Evolutionary conservation across 495 filamentous ascomycete species (phyloP).

Genomic region (Astrothelium macrocarpum): DNA sequence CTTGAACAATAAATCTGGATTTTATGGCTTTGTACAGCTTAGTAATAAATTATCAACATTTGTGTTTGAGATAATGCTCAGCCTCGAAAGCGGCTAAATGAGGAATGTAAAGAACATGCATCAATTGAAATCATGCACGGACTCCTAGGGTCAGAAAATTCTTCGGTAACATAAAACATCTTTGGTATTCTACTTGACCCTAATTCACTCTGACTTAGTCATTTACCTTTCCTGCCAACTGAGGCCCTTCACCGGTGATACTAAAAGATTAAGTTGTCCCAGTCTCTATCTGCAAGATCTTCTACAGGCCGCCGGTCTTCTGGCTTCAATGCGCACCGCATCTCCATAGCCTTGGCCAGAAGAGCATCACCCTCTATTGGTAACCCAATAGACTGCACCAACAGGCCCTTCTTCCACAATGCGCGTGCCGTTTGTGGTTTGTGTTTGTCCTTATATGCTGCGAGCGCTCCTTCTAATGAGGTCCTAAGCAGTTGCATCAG

Average conservation of each 20-base stretch:
- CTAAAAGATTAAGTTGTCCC: conserved; percentile 1
- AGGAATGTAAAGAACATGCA: no score
- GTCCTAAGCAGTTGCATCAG: neutral
- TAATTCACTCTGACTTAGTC: neutral
- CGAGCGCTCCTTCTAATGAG: conserved; percentile 1
- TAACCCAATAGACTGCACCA: neutral
- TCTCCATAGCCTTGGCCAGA: neutral
- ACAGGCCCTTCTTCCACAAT: neutral
- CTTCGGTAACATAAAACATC: neutral
- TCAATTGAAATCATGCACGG: no score
- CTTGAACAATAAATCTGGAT: no score
- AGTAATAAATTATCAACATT: no score
- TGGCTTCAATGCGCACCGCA: neutral
- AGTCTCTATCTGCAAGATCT: conserved; percentile 1
- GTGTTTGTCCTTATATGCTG: neutral
- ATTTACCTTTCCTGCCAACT: neutral
- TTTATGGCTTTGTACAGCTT: no score
- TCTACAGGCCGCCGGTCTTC: neutral
- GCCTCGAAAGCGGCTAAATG: no score
- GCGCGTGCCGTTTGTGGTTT: neutral
- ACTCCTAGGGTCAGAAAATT: neutral
- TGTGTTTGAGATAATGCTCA: no score
- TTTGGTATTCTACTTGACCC: neutral
- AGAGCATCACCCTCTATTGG: neutral
- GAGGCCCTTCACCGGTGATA: neutral